Percentiles rank a stretch among this genome's conserved stretches.
These are phyloP conservation scores for Phytopythium ostracodes DNA, from an alignment of 352 stramenopile species.

Conservation along the genomic window DNA sequence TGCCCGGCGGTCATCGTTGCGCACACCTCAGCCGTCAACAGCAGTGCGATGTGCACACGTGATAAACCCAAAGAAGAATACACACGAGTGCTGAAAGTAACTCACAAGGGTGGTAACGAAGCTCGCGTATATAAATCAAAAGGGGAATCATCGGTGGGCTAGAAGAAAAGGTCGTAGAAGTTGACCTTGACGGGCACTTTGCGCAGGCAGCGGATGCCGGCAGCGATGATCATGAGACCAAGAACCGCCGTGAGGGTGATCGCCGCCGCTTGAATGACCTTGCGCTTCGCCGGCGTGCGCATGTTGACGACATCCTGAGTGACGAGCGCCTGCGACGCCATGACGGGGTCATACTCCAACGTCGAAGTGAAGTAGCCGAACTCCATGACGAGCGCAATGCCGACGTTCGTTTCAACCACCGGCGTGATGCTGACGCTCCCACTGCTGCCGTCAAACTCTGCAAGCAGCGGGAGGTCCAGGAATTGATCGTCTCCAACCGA, in stretches of 20 bases:
- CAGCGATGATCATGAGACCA: neutral
- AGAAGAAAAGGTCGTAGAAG: conserved; percentile 1
- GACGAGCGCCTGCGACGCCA: conserved; percentile 11
- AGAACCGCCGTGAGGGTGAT: conserved; percentile 1
- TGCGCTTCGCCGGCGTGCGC: neutral
- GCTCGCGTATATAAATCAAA: neutral
- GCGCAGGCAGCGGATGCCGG: neutral
- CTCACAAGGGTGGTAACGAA: neutral
- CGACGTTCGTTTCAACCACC: conserved; percentile 1
- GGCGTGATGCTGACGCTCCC: neutral
- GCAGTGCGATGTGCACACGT: neutral
- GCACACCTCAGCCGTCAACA: too few species aligned
- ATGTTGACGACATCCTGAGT: neutral
- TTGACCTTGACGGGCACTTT: conserved; percentile 3
- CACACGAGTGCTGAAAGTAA: neutral
- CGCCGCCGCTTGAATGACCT: neutral
- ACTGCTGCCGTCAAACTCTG: conserved; percentile 13
- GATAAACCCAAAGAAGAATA: neutral
- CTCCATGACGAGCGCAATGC: neutral
- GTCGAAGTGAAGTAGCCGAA: neutral
- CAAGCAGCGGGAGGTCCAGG: conserved; percentile 15
- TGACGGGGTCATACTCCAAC: conserved; percentile 8
- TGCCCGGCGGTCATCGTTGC: neutral
- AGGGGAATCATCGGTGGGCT: neutral
- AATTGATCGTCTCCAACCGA: conserved; percentile 7